These are phyloP conservation scores for Ustilago bromivora DNA, from an alignment of 1,284 basidiomycete species.

Conservation along the genomic window DNA sequence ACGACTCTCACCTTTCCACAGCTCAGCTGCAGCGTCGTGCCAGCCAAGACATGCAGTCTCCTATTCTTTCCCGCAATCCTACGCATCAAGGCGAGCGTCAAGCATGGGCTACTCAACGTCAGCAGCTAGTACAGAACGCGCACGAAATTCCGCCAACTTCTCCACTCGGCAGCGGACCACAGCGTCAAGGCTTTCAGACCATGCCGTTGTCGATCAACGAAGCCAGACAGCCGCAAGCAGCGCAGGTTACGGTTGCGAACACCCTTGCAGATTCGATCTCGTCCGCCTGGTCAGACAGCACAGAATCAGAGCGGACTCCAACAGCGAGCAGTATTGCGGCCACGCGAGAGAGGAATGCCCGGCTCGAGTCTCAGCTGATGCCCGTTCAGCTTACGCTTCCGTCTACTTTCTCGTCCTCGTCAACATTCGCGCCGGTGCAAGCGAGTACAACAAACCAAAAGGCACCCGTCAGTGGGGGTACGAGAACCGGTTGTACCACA, in stretches of 20 bases:
- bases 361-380: constrained; percentile 28
- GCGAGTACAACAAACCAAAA: not conserved
- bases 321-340: constrained; percentile 57
- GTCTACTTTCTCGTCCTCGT: constrained; percentile 20
- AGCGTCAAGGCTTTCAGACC: constrained; percentile 21
- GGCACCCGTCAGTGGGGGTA: not conserved
- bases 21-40: constrained; percentile 39
- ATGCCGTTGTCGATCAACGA: constrained; percentile 38
- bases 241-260: constrained; percentile 1
- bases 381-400: constrained; percentile 46
- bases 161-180: constrained; percentile 19
- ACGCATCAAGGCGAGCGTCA: constrained; percentile 5
- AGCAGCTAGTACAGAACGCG: not conserved
- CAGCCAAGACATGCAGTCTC: constrained; percentile 29
- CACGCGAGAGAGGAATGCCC: constrained; percentile 25
- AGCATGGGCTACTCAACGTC: not conserved
- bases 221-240: constrained; percentile 3
- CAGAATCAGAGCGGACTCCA: constrained; percentile 50
- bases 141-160: constrained; percentile 36
- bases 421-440: constrained; percentile 14
- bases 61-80: constrained; percentile 10
- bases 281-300: constrained; percentile 43
- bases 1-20: constrained; percentile 40
- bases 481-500: not conserved
- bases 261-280: constrained; percentile 13